A percentile compares a stretch with the other conserved stretches of the same genome.
phyloP scores from a whole-genome alignment of 2,329 filamentous ascomycete species.

The Trichoderma polysporum region DNA sequence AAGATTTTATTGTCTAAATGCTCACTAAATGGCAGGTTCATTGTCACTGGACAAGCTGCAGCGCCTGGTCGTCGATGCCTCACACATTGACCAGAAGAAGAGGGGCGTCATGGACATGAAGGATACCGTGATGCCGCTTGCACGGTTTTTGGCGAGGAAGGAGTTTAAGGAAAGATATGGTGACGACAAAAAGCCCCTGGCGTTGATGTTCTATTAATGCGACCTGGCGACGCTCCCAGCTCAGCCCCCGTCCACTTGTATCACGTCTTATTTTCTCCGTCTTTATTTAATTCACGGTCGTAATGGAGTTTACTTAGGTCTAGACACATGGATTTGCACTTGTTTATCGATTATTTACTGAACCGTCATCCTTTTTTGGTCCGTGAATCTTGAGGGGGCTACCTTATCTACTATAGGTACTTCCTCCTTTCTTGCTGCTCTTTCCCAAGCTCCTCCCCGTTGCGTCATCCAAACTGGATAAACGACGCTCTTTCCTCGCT shows the following conservation, averaged over 20 bases:
- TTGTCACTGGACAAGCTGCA: slow-evolving; percentile 70
- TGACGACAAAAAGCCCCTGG: slow-evolving; percentile 56
- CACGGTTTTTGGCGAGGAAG: slow-evolving; percentile 67
- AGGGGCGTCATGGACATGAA: slow-evolving; percentile 92
- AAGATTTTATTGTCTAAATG: not conserved
- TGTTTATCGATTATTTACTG: not conserved
- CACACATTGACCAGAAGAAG: slow-evolving; percentile 93
- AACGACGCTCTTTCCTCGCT: slow-evolving; percentile 1
- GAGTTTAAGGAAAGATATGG: slow-evolving; percentile 71
- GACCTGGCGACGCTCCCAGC: not conserved
- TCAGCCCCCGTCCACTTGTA: not conserved
- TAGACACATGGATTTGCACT: not conserved
- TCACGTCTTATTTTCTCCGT: not conserved
- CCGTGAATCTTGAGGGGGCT: not conserved
- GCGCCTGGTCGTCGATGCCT: slow-evolving; percentile 84
- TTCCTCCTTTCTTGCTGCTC: not conserved
- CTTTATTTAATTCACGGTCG: not conserved
- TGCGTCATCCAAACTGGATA: not conserved
- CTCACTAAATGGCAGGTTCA: slow-evolving; percentile 48
- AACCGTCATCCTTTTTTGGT: not conserved
- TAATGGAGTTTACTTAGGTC: not conserved
- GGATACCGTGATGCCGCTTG: slow-evolving; percentile 80
- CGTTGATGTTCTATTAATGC: slow-evolving; percentile 63
- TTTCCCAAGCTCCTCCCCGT: not conserved
- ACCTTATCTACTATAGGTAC: not conserved